Conservation (phyloP, 108 stramenopile species). For the Skeletonema tropicum region DNA sequence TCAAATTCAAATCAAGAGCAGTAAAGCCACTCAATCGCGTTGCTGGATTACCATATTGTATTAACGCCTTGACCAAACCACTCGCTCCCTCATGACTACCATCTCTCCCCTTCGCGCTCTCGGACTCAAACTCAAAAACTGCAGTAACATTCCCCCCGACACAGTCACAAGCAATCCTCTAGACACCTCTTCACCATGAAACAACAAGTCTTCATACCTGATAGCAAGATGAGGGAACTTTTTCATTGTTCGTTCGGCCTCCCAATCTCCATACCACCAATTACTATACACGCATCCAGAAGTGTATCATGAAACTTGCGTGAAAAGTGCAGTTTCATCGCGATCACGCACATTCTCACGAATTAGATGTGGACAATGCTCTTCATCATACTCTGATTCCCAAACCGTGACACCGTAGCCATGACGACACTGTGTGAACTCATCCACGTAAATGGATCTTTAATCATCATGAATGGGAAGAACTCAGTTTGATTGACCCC, state of each 20-base stretch:
- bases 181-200: slow-evolving; percentile 69
- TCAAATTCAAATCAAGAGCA: slow-evolving; percentile 57
- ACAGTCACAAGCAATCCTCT: slow-evolving; percentile 71
- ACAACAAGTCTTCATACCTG: slow-evolving; percentile 88
- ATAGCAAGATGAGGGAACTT: slow-evolving; percentile 44
- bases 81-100: slow-evolving; percentile 60
- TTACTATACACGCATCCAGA: slow-evolving; percentile 73
- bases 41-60: slow-evolving; percentile 75
- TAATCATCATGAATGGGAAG: slow-evolving; percentile 57
- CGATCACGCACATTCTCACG: slow-evolving; percentile 29
- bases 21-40: slow-evolving; percentile 63
- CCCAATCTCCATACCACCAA: slow-evolving; percentile 75
- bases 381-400: slow-evolving; percentile 35
- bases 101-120: slow-evolving; percentile 59
- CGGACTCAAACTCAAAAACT: slow-evolving; percentile 64
- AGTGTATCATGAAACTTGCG: slow-evolving; percentile 46
- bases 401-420: slow-evolving; percentile 33
- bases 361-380: slow-evolving; percentile 53
- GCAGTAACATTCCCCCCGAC: slow-evolving; percentile 64
- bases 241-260: slow-evolving; percentile 28
- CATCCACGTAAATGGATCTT: slow-evolving; percentile 61
- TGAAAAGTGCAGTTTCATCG: slow-evolving; percentile 21
- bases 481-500: slow-evolving; percentile 46
- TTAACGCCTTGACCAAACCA: slow-evolving; percentile 70
- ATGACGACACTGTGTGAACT: slow-evolving; percentile 51